Percentiles rank a stretch among this genome's conserved stretches.
Evolutionary conservation across 2,329 filamentous ascomycete genomes (phyloP).

Genomic region (Neonectria coccinea): DNA sequence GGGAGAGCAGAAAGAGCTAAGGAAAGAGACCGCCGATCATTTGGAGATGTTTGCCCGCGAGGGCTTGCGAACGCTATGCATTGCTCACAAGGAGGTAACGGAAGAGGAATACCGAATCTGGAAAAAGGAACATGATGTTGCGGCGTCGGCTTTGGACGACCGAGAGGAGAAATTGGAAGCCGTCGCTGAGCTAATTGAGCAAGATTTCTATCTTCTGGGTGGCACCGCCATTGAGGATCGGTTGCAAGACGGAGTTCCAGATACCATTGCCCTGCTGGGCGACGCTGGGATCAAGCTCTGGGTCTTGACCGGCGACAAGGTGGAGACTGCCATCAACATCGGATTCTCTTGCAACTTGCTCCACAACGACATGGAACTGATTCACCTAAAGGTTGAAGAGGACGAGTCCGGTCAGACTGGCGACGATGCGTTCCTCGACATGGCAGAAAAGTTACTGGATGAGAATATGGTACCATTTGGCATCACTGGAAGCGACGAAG

Average conservation of each 20-base stretch:
- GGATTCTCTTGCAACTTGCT: slow-evolving; percentile 98
- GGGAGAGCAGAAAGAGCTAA: slow-evolving; percentile 87
- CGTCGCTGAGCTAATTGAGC: slow-evolving; percentile 90
- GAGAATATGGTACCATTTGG: slow-evolving; percentile 78
- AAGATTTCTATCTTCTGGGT: slow-evolving; percentile 86
- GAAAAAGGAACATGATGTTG: slow-evolving; percentile 88
- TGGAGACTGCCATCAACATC: slow-evolving; percentile 99
- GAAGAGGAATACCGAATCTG: slow-evolving; percentile 88
- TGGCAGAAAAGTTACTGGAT: slow-evolving; percentile 78
- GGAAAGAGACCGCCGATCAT: slow-evolving; percentile 88
- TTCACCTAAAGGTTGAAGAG: slow-evolving; percentile 87
- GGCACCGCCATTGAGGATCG: slow-evolving; percentile 98
- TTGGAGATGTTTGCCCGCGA: slow-evolving; percentile 97
- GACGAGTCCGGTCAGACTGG: slow-evolving; percentile 66
- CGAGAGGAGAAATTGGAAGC: slow-evolving; percentile 94
- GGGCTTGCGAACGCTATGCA: slow-evolving; percentile 92
- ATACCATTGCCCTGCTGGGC: slow-evolving; percentile 91
- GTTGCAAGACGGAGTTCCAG: slow-evolving; percentile 95
- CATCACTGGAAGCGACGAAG: slow-evolving; percentile 86
- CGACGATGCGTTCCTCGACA: slow-evolving; percentile 64
- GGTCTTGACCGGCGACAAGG: slow-evolving; percentile 98
- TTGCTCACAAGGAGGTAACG: slow-evolving; percentile 82
- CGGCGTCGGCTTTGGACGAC: slow-evolving; percentile 83
- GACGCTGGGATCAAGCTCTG: slow-evolving; percentile 97
- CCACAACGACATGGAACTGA: slow-evolving; percentile 97